Percentiles rank a stretch among this genome's conserved stretches.
Evolutionary conservation across 495 filamentous ascomycete species (phyloP).

Genomic region (Penicillium roqueforti): DNA sequence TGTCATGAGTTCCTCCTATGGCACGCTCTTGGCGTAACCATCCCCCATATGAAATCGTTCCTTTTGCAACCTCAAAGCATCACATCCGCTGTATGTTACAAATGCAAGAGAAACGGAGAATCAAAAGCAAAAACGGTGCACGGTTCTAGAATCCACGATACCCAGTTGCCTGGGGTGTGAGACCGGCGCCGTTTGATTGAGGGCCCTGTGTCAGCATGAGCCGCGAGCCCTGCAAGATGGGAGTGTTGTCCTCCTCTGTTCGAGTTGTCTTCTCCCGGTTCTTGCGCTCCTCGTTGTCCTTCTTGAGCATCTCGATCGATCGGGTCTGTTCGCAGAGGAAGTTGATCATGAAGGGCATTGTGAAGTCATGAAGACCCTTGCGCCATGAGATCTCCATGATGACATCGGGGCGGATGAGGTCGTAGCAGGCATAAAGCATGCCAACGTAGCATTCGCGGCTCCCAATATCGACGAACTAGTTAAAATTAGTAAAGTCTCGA

Average conservation of each 20-base stretch:
- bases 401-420: constrained; percentile 85
- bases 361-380: constrained; percentile 89
- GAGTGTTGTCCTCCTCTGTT: constrained; percentile 85
- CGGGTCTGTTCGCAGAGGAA: constrained; percentile 85
- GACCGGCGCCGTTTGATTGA: constrained; percentile 64
- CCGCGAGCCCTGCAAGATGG: constrained; percentile 86
- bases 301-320: constrained; percentile 78
- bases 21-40: constrained; percentile 13
- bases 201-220: constrained; percentile 98
- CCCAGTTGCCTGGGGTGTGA: constrained; percentile 76
- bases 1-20: constrained; percentile 18
- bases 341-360: constrained; percentile 99
- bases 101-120: constrained; percentile 25
- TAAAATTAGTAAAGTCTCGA: constrained; percentile 27
- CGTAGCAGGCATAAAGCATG: constrained; percentile 98
- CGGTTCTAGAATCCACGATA: constrained; percentile 54
- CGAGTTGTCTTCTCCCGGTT: constrained; percentile 77
- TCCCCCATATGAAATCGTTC: constrained; percentile 16
- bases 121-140: constrained; percentile 9
- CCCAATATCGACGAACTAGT: constrained; percentile 96
- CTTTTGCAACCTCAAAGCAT: constrained; percentile 31
- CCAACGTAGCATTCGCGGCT: constrained; percentile 98
- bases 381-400: constrained; percentile 98
- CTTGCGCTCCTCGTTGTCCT: constrained; percentile 98
- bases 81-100: constrained; percentile 42